These are phyloP conservation scores for Aquanectria penicillioides DNA, from an alignment of 2,329 filamentous ascomycete genomes.

Conservation along the genomic window DNA sequence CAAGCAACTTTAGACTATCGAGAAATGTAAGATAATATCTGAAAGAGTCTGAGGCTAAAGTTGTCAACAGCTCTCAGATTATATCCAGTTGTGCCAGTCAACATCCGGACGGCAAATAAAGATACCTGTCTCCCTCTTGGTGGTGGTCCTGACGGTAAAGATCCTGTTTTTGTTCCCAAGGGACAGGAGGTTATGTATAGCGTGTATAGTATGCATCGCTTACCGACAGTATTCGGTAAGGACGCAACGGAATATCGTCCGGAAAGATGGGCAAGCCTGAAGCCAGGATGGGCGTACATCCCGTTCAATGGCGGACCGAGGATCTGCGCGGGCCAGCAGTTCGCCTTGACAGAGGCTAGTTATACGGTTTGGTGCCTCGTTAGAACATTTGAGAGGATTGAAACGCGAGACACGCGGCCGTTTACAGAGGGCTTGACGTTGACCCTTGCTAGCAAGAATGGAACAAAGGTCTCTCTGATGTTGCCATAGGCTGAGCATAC, in stretches of 20 bases:
- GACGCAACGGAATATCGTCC: slow-evolving; percentile 54
- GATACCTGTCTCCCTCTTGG: slow-evolving; percentile 62
- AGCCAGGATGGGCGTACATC: slow-evolving; percentile 54
- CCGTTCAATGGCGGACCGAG: slow-evolving; percentile 59
- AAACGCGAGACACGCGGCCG: not conserved
- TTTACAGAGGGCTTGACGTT: not conserved
- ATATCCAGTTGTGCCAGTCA: slow-evolving; percentile 58
- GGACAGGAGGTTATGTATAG: slow-evolving; percentile 54
- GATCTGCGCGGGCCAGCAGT: slow-evolving; percentile 49
- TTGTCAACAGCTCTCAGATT: slow-evolving; percentile 53
- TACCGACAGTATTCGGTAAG: slow-evolving; percentile 49
- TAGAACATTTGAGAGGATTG: slow-evolving; percentile 11
- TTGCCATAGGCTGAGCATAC: too few species aligned
- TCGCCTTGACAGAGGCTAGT: slow-evolving; percentile 25
- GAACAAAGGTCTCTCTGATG: not conserved
- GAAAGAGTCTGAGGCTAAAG: too few species aligned
- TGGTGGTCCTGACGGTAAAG: slow-evolving; percentile 57
- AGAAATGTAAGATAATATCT: not conserved
- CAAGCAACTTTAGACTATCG: too few species aligned
- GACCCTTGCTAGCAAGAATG: not conserved
- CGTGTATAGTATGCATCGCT: slow-evolving; percentile 53
- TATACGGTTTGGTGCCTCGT: slow-evolving; percentile 31
- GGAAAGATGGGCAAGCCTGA: slow-evolving; percentile 50
- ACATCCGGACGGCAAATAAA: slow-evolving; percentile 55
- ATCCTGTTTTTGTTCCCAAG: slow-evolving; percentile 59